These are phyloP conservation scores for Phyllosticta paracitricarpa DNA, from an alignment of 2,329 filamentous ascomycete species.

Conservation along the genomic window DNA sequence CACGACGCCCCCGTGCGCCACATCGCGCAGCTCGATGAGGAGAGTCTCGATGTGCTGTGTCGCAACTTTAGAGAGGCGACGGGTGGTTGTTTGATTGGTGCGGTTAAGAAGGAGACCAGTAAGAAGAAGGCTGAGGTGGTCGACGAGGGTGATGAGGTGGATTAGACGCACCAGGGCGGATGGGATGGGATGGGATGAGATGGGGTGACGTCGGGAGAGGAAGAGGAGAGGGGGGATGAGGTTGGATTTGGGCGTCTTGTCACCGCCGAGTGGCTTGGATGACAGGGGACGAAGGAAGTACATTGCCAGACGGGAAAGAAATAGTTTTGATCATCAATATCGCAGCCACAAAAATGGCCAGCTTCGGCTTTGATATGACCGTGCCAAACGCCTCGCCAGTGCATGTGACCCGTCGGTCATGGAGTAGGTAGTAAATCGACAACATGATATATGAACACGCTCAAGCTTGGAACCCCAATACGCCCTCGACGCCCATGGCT, in stretches of 20 bases:
- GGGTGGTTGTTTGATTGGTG: too few species aligned
- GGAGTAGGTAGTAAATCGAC: not conserved
- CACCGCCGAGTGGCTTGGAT: not conserved
- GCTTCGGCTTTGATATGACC: not conserved
- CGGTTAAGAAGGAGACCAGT: too few species aligned
- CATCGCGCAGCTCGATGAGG: conserved; percentile 12
- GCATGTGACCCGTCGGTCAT: not conserved
- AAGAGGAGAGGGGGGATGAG: too few species aligned
- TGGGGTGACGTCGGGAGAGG: too few species aligned
- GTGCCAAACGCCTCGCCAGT: not conserved
- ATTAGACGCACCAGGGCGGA: too few species aligned
- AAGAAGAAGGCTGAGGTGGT: too few species aligned
- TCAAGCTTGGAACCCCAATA: not conserved
- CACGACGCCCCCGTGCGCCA: not conserved
- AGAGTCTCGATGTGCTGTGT: conserved; percentile 11
- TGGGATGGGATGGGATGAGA: too few species aligned
- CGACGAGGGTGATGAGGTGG: too few species aligned
- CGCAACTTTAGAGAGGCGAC: not conserved
- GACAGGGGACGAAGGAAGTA: not conserved
- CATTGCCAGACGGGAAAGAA: not conserved
- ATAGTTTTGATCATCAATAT: not conserved
- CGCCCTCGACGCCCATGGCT: not conserved
- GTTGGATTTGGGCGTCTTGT: not conserved
- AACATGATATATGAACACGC: not conserved
- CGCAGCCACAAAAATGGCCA: not conserved